Base-by-base conservation (phyloP, 2,329 filamentous ascomycete species). In the Aspergillus texensis region DNA sequence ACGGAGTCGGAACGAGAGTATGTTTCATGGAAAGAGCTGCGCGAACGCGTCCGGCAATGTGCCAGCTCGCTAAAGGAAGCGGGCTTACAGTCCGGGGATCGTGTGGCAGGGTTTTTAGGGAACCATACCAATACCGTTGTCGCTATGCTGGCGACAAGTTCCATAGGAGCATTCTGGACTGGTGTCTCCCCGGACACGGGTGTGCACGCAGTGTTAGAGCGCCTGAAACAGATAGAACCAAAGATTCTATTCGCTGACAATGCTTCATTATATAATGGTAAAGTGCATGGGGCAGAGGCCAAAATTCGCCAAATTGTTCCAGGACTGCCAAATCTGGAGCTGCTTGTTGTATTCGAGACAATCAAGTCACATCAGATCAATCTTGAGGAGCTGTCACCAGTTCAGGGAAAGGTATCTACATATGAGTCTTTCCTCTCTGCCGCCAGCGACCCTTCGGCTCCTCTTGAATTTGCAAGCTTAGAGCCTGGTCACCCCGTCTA, bases 121-220 rank as follows among this genome's bases (percentile, higher is more conserved):
- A 98, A 99, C 73, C 93, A 97, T 76, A 88, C 88, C 8, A 91
- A 96, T 76, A 91, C 94, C 0, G 81, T 98, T 24, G 89, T 97
- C 12, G 92, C 93, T 24, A 95, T 96, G 89, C 84, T 99, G 36
- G 91, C 92, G 1, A 86, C 93, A 0, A 89, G 93, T 0, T 88
- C 92, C 1, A 78, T 97, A 2, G 95, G 95, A 34, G 94, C 91
- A 19, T 87, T 97, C 43, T 98, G 94, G 94, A 97, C 94, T 0
- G 91, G 91, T 8, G 92, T 97, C 56, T 96, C 92, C 71, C 93
- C 94, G 3, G 94, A 98, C 76, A 97, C 91, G 19, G 94, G 94
- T 12, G 92, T 96, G 2, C 92, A 92, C 71, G 94, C 94, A 19
- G 94, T 98, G 0, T 81, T 98, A 30, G 95, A 98, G 75, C 86